Evolutionary conservation across 352 stramenopile genomes (phyloP).

Genomic region (Paralagenidium karlingii): DNA sequence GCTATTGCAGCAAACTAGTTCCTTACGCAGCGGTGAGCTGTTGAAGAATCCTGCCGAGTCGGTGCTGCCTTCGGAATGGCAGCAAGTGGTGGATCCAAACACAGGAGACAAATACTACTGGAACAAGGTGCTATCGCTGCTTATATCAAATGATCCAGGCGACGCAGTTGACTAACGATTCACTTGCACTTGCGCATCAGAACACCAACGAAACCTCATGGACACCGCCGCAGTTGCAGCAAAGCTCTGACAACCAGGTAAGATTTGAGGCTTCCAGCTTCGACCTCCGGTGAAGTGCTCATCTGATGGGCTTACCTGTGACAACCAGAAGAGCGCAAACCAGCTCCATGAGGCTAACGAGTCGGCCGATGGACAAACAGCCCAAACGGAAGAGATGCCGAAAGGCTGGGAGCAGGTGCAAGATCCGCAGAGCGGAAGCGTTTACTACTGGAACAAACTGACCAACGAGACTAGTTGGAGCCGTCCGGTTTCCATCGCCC

Average conservation of each 20-base stretch:
- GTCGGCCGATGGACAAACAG: too few species aligned
- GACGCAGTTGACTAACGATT: slow-evolving; percentile 3
- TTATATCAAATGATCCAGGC: neutral
- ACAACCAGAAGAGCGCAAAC: too few species aligned
- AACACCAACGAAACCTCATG: slow-evolving; percentile 63
- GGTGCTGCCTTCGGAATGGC: slow-evolving; percentile 31
- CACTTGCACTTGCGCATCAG: slow-evolving; percentile 12
- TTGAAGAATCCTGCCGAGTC: slow-evolving; percentile 1
- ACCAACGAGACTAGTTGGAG: slow-evolving; percentile 70
- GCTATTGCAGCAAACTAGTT: neutral
- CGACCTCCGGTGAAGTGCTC: too few species aligned
- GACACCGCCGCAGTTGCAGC: too few species aligned
- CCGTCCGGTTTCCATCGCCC: slow-evolving; percentile 17
- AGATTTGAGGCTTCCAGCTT: too few species aligned
- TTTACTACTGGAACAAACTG: slow-evolving; percentile 68
- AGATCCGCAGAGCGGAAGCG: slow-evolving; percentile 31
- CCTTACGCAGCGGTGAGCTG: neutral
- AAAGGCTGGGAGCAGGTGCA: slow-evolving; percentile 54
- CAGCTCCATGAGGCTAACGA: too few species aligned
- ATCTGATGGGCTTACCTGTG: too few species aligned
- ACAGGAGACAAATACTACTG: slow-evolving; percentile 64
- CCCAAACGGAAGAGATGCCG: too few species aligned
- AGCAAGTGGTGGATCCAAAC: slow-evolving; percentile 24
- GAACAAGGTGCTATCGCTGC: too few species aligned
- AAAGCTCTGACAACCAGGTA: too few species aligned